Conservation (phyloP, 257 asterid genomes). For the Solanum sitiens region DNA sequence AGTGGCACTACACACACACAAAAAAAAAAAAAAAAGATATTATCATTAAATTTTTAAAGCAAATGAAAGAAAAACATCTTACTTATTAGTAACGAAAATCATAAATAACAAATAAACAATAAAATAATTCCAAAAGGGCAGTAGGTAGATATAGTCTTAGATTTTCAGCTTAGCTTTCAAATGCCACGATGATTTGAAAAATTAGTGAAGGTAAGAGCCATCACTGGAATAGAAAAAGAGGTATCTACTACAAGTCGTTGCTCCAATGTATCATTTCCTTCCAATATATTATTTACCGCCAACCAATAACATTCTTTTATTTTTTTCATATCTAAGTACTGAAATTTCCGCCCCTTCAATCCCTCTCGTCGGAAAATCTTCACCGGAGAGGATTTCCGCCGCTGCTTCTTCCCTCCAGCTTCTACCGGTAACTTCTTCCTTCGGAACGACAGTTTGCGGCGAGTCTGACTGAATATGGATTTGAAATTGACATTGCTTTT, state of each 20-base stretch:
- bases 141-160: background rate
- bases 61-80: background rate
- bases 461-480: background rate
- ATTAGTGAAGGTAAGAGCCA: slow-evolving; percentile 38
- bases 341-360: slow-evolving; percentile 31
- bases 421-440: slow-evolving; percentile 23
- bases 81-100: background rate
- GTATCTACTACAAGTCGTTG: slow-evolving; percentile 44
- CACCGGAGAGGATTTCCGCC: slow-evolving; percentile 25
- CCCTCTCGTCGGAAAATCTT: slow-evolving; percentile 33
- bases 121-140: background rate
- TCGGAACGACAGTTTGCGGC: slow-evolving; percentile 24
- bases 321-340: slow-evolving; percentile 23
- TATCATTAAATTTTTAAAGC: background rate
- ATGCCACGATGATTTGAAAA: background rate
- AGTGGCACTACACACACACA: background rate
- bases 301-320: slow-evolving; percentile 29
- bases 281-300: slow-evolving; percentile 24
- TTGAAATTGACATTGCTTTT: background rate
- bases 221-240: slow-evolving; percentile 57
- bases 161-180: background rate
- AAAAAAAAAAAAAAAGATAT: too few species aligned
- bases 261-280: slow-evolving; percentile 35
- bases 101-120: too few species aligned
- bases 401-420: slow-evolving; percentile 30